Percentiles rank a stretch among this genome's conserved stretches.
Conservation (phyloP, 345 rosid genomes). For the Camelina laxa region DNA sequence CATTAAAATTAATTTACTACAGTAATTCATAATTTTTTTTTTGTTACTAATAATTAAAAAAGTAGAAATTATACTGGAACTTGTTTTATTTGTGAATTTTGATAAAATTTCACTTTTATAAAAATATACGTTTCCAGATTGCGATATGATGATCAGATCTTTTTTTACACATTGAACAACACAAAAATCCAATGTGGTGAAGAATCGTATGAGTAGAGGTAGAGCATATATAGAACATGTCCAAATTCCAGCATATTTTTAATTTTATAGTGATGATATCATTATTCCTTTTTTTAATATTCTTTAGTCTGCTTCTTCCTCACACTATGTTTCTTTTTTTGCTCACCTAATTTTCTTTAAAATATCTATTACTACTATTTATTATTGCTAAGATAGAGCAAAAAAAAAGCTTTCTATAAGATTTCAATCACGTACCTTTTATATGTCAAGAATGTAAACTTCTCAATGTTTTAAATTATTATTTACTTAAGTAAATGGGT, state of each 20-base stretch:
- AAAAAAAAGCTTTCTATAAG: background rate
- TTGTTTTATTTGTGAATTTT: conserved; percentile 30
- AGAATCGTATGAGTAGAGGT: conserved; percentile 39
- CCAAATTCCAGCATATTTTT: conserved; percentile 38
- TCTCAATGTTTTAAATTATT: too few species aligned
- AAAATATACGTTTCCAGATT: conserved; percentile 34
- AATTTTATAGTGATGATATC: background rate
- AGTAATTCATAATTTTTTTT: too few species aligned
- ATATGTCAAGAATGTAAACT: background rate
- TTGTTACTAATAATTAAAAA: too few species aligned
- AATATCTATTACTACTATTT: background rate
- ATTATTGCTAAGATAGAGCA: background rate
- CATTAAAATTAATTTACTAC: too few species aligned
- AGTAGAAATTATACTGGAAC: background rate
- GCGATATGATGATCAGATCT: conserved; percentile 32
- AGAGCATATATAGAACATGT: conserved; percentile 43
- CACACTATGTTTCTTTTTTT: conserved; percentile 24
- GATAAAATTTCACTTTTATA: conserved; percentile 39
- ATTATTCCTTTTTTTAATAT: conserved; percentile 32
- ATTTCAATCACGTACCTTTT: background rate
- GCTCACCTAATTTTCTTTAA: conserved; percentile 24
- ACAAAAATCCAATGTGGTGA: conserved; percentile 34
- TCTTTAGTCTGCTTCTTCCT: conserved; percentile 43
- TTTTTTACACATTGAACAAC: conserved; percentile 29
- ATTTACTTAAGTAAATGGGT: too few species aligned